Evolutionary conservation across 2,329 filamentous ascomycete species (phyloP).

Genomic region (Monosporascus sp.): DNA sequence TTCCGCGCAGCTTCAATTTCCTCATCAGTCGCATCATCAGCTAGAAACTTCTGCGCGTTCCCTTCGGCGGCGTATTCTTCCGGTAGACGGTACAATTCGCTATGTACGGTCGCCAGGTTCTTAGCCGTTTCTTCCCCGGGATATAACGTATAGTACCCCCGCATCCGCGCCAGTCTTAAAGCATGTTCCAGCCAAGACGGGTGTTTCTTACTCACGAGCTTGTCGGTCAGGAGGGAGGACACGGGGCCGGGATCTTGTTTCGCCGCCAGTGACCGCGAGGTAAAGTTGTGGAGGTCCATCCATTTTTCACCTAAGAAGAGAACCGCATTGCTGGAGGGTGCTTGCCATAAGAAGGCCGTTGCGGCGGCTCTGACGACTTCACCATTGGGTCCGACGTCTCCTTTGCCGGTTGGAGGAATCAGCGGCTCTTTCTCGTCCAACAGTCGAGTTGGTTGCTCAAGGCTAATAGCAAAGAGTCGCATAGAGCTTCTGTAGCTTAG

Average conservation of each 20-base stretch:
- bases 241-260: slow-evolving; percentile 31
- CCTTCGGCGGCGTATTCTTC: slow-evolving; percentile 53
- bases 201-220: slow-evolving; percentile 31
- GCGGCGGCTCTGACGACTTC: slow-evolving; percentile 24
- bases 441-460: slow-evolving; percentile 64
- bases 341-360: slow-evolving; percentile 76
- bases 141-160: slow-evolving; percentile 77
- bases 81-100: slow-evolving; percentile 65
- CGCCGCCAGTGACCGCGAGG: slow-evolving; percentile 56
- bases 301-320: slow-evolving; percentile 83
- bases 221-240: slow-evolving; percentile 41
- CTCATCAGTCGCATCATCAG: slow-evolving; percentile 21
- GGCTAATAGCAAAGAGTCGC: slow-evolving; percentile 70
- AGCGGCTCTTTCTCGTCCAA: slow-evolving; percentile 59
- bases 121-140: slow-evolving; percentile 54
- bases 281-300: slow-evolving; percentile 77
- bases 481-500: slow-evolving; percentile 73
- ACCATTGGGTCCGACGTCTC: slow-evolving; percentile 18
- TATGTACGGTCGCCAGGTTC: slow-evolving; percentile 68
- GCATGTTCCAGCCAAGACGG: slow-evolving; percentile 51
- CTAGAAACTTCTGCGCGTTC: slow-evolving; percentile 13
- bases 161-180: slow-evolving; percentile 67
- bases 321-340: slow-evolving; percentile 74
- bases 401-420: slow-evolving; percentile 28
- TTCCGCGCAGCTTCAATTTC: slow-evolving; percentile 21